These are phyloP conservation scores for Pogostemon cablin DNA, from an alignment of 257 asterid genomes.

Conservation along the genomic window DNA sequence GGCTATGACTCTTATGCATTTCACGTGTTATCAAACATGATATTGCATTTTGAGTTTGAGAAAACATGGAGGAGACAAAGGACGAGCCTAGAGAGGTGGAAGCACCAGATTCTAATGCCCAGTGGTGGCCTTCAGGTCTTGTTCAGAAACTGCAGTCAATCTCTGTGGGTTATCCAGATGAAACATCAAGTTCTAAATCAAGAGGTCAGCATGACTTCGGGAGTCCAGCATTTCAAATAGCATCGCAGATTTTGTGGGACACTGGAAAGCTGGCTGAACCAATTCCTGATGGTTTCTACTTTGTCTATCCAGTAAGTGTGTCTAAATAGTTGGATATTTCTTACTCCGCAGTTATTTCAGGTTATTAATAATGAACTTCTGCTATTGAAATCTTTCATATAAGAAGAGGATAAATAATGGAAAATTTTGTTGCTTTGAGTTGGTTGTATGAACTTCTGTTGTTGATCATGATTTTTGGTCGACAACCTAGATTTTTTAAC, in stretches of 20 bases:
- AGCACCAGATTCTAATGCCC: slow-evolving; percentile 51
- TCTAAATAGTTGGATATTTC: slow-evolving; percentile 14
- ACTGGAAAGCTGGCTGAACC: slow-evolving; percentile 79
- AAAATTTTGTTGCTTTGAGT: slow-evolving; percentile 5
- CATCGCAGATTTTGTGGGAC: slow-evolving; percentile 83
- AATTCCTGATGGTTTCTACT: slow-evolving; percentile 92
- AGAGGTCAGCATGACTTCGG: slow-evolving; percentile 50
- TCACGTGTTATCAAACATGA: slow-evolving; percentile 53
- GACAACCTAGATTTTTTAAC: slow-evolving; percentile 8
- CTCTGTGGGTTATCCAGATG: slow-evolving; percentile 59
- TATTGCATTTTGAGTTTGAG: slow-evolving; percentile 47
- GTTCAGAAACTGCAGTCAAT: slow-evolving; percentile 59
- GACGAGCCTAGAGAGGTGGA: slow-evolving; percentile 48
- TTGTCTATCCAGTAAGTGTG: slow-evolving; percentile 70
- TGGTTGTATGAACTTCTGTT: background rate
- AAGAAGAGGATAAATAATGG: slow-evolving; percentile 7
- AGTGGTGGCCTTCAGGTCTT: slow-evolving; percentile 72
- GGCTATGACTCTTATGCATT: slow-evolving; percentile 48
- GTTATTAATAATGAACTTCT: slow-evolving; percentile 12
- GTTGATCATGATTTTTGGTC: background rate
- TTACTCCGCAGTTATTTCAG: background rate
- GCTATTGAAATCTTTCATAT: slow-evolving; percentile 11
- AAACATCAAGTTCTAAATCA: slow-evolving; percentile 47
- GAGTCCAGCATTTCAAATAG: slow-evolving; percentile 53
- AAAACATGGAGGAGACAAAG: slow-evolving; percentile 69